Evolutionary conservation across 208 protist species (phyloP), one percentile per base, ranked within the genome.

Genomic region (Leishmania turanica): DNA sequence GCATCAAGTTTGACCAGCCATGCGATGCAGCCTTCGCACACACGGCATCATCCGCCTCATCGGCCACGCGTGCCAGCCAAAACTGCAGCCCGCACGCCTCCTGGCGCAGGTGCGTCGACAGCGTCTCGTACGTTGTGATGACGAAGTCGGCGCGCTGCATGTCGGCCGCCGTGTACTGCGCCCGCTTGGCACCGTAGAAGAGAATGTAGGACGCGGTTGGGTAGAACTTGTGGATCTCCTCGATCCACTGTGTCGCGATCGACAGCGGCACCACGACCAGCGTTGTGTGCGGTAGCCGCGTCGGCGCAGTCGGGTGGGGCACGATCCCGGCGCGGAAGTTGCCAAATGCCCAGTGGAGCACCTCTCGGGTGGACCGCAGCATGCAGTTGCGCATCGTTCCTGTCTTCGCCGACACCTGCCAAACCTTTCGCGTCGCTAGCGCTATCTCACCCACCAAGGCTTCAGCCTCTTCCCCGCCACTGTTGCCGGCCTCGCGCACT

Each of bases 51-150:
- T 84, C 79, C 5, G 71, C 73, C 9, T 31, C 62, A 42, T 76
- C 76, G 2, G 75, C 73, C 37, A 21, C 60, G 34, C 77, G 49
- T 21, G 54, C 42, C 56, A 89, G 34, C 66, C 79, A 75, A 42
- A 85, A 72, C 1, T 69, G 65, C 62, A 83, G 37, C 19, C 76
- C 72, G 31, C 85, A 65, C 24, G 74, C 74, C 66, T 94, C 90
- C 21, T 84, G 80, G 3, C 90, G 86, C 74, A 94, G 82, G 65
- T 92, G 87, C 24, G 74, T 84, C 1, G 83, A 84, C 74, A 94
- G 70, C 7, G 90, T 94, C 69, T 94, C 90, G 83, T 92, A 94
- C n/a, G 88, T 92, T 17, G 90, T 92, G 78, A 94, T 75, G 66
- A 94, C 87, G 73, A 94, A 90, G 78, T 94, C 90, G 2, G 87